Conservation (phyloP, 768 basidiomycete genomes). For the Lentinula aciculospora region DNA sequence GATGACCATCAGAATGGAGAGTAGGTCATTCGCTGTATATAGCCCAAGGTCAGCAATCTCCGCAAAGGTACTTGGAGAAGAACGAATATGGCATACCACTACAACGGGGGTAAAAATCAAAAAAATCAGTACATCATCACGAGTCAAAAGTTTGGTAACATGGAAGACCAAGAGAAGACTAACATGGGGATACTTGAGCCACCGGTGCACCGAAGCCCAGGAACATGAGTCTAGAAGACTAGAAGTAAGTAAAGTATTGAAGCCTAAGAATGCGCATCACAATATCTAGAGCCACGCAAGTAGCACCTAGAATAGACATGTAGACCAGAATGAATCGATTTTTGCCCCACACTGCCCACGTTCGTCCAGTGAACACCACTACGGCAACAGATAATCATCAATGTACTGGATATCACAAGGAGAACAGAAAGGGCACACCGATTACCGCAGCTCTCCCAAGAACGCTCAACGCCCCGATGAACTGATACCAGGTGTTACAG, state of each 20-base stretch:
- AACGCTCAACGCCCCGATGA: constrained; percentile 23
- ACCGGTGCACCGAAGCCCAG: constrained; percentile 15
- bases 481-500: constrained; percentile 21
- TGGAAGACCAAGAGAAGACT: background rate
- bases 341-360: constrained; percentile 17
- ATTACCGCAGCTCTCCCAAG: constrained; percentile 22
- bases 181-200: constrained; percentile 14
- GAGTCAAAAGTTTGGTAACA: too few species aligned
- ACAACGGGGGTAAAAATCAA: background rate
- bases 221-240: constrained; percentile 15
- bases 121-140: background rate
- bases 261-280: constrained; percentile 11
- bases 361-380: constrained; percentile 13
- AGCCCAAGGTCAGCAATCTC: background rate
- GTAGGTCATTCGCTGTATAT: constrained; percentile 11
- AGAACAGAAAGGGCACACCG: constrained; percentile 11
- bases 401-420: background rate
- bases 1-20: constrained; percentile 15
- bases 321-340: constrained; percentile 14
- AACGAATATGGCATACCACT: background rate
- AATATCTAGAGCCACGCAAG: constrained; percentile 17
- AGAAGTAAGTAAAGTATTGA: background rate
- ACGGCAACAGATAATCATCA: background rate
- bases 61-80: background rate
- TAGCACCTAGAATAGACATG: constrained; percentile 15